Percentiles rank a stretch among this genome's conserved stretches.
phyloP scores from a whole-genome alignment of 352 stramenopile species.

The Pythium aristosporum region DNA sequence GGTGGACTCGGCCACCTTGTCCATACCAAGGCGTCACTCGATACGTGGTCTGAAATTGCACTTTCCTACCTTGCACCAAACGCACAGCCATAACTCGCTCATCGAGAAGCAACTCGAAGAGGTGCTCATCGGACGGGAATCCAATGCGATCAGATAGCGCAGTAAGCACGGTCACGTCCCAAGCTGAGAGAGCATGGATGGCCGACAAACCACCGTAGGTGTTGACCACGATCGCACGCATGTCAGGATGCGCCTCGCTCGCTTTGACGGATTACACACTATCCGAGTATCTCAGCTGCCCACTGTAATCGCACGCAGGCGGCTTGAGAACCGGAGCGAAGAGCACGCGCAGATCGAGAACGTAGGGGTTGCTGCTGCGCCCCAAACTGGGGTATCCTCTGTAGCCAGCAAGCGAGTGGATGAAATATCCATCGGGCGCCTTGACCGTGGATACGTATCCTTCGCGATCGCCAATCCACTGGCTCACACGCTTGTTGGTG shows the following conservation, averaged over 20 bases:
- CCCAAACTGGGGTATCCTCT: not conserved
- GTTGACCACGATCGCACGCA: not conserved
- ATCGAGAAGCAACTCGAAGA: not conserved
- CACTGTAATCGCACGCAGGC: not conserved
- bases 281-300: not conserved
- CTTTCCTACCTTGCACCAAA: not conserved
- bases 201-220: not conserved
- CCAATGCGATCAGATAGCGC: not conserved
- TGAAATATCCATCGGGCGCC: not conserved
- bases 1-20: not conserved
- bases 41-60: slow-evolving; percentile 1
- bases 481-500: not conserved
- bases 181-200: not conserved
- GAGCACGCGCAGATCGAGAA: not conserved
- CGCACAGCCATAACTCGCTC: not conserved
- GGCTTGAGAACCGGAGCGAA: not conserved
- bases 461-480: not conserved
- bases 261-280: not conserved
- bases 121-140: not conserved
- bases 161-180: not conserved
- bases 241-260: not conserved
- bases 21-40: slow-evolving; percentile 1
- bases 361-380: not conserved
- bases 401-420: not conserved
- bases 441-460: not conserved